Conservation (phyloP, 345 rosid genomes). For the Brassica cretica region DNA sequence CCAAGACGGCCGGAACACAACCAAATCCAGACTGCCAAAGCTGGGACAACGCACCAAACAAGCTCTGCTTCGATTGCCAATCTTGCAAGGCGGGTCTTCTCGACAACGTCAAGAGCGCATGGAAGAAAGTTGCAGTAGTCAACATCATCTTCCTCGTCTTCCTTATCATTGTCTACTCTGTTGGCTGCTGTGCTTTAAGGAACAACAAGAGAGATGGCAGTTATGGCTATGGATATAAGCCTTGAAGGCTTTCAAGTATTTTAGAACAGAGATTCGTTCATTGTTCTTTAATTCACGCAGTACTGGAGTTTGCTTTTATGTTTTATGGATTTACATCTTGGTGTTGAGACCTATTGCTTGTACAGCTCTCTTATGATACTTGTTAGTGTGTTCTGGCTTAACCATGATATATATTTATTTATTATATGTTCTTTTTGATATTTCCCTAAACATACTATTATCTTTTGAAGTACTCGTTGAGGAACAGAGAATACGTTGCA, state of each 20-base stretch:
- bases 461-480: background rate
- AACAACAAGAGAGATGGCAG: conserved; percentile 66
- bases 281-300: background rate
- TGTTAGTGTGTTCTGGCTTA: conserved; percentile 21
- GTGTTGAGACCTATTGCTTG: conserved; percentile 31
- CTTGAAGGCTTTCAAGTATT: conserved; percentile 24
- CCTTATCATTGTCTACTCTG: conserved; percentile 80
- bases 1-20: conserved; percentile 7
- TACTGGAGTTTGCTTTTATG: conserved; percentile 20
- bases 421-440: conserved; percentile 6
- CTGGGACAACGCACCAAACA: conserved; percentile 53
- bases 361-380: conserved; percentile 27
- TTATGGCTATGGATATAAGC: conserved; percentile 40
- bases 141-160: conserved; percentile 77
- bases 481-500: conserved; percentile 7
- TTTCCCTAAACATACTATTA: background rate
- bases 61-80: conserved; percentile 75
- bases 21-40: conserved; percentile 57
- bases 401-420: conserved; percentile 27
- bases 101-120: conserved; percentile 72
- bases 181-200: conserved; percentile 96
- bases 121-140: conserved; percentile 93
- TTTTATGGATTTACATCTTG: background rate
- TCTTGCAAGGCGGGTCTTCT: conserved; percentile 94
- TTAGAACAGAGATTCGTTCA: conserved; percentile 36